A percentile compares a stretch with the other conserved stretches of the same genome.
Conservation (phyloP, 2,329 filamentous ascomycete species). For the Atkinsonella hypoxylon region DNA sequence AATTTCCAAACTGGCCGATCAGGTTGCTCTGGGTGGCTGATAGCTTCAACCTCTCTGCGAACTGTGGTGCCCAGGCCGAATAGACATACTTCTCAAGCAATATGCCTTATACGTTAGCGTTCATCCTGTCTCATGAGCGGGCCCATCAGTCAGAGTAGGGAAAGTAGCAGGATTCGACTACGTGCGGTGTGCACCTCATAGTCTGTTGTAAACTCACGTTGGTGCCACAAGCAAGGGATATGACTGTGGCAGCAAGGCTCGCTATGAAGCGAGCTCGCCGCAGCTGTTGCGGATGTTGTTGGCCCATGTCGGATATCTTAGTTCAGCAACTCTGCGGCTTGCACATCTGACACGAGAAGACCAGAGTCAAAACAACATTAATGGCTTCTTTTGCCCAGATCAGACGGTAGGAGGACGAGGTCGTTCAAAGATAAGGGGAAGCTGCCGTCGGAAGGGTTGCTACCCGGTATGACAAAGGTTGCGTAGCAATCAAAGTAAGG, state of each 20-base stretch:
- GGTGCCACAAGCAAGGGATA: constrained; percentile 82
- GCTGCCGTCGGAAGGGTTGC: too few species aligned
- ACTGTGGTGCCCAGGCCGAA: constrained; percentile 94
- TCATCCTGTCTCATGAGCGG: neutral
- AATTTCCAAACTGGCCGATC: constrained; percentile 72
- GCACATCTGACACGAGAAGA: too few species aligned
- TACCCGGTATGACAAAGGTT: too few species aligned
- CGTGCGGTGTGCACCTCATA: neutral
- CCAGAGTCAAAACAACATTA: too few species aligned
- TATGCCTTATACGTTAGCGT: constrained; percentile 5
- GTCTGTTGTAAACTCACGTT: constrained; percentile 48
- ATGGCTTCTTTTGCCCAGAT: too few species aligned
- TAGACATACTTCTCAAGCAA: constrained; percentile 68
- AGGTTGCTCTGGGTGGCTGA: constrained; percentile 90
- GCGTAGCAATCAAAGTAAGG: too few species aligned
- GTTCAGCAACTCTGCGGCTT: neutral
- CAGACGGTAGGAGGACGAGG: too few species aligned
- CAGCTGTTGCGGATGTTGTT: constrained; percentile 24
- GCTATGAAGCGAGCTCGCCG: constrained; percentile 63
- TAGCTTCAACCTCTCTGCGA: constrained; percentile 73
- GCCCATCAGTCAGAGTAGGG: too few species aligned
- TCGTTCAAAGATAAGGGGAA: too few species aligned
- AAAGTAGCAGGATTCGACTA: too few species aligned
- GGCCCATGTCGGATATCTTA: constrained; percentile 11
- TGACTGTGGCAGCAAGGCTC: constrained; percentile 71